A percentile compares a stretch with the other conserved stretches of the same genome.
These are phyloP conservation scores for Bocquillonia castaneifolia DNA, from an alignment of 441 rosid species.

Conservation along the genomic window DNA sequence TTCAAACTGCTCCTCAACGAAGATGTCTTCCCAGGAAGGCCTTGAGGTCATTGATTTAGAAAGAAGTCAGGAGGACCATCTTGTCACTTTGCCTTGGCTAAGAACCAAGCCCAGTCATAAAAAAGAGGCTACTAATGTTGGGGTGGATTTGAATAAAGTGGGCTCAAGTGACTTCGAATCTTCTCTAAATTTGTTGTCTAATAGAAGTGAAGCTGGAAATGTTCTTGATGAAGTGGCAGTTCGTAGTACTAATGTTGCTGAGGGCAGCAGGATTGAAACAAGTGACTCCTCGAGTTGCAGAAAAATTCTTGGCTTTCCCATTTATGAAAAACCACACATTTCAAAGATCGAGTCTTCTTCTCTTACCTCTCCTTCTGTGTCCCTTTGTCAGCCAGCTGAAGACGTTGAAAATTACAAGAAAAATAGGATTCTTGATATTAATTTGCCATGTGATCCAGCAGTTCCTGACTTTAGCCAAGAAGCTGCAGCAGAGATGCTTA, in stretches of 20 bases:
- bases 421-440: conserved; percentile 56
- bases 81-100: conserved; percentile 61
- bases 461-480: conserved; percentile 37
- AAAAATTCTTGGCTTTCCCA: conserved; percentile 60
- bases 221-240: conserved; percentile 25
- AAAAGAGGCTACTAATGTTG: conserved; percentile 31
- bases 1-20: conserved; percentile 36
- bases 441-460: conserved; percentile 64
- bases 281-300: conserved; percentile 32
- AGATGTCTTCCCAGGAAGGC: conserved; percentile 30
- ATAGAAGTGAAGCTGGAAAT: conserved; percentile 34
- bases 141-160: conserved; percentile 40
- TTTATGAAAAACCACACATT: conserved; percentile 37
- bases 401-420: conserved; percentile 38
- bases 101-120: conserved; percentile 37
- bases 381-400: conserved; percentile 32
- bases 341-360: conserved; percentile 42
- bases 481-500: conserved; percentile 24
- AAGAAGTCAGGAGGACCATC: conserved; percentile 40
- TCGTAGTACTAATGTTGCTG: conserved; percentile 31
- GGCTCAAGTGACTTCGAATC: conserved; percentile 38
- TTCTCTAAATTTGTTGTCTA: conserved; percentile 34
- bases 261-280: conserved; percentile 32
- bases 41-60: conserved; percentile 40
- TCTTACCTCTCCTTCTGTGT: conserved; percentile 34